Base-by-base conservation (phyloP, 2,329 filamentous ascomycete species). In the Curvularia eragrostidis region DNA sequence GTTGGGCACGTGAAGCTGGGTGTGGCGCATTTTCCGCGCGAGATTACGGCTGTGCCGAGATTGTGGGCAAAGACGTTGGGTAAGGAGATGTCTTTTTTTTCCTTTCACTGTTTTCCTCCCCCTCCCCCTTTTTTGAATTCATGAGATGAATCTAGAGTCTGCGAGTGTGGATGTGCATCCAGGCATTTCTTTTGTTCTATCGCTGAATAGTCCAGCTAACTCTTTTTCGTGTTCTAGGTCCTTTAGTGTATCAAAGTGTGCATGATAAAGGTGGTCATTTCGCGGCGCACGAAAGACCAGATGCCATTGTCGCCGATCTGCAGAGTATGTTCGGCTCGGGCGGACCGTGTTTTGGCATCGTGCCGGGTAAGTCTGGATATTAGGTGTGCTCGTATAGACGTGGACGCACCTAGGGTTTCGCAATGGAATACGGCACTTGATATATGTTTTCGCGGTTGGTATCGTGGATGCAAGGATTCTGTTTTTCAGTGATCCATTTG, bases 31-130 rank as follows among this genome's bases (percentile, higher is more conserved):
- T 88, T 87, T 63, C 87, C 87, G 0, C 81, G 77, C 66, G 88
- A 91, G 54, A 50, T 91, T 0, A 64, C 73, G 0, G 77, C 86
- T 3, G 74, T 82, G 30, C 87, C 87, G 0, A 80, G 75, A 58
- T 79, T 80, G 0, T 90, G 85, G 85, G 82, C 78, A 0, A 77
- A 78, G n/a, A 86, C 85, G 0, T 71, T 90, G 7, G 88, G 86
- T 3, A 26, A 54, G 69, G n/a, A 62, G 19, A n/a, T 34, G 10
- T 18, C 13, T 1, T 36, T 8, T 24, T 13, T 48, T 26, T 26
- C 5, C 7, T 36, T 48, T 23, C n/a, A 6, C 10, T 23, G 15
- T n/a, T 30, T 46, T 18, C 18, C 7, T 24, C 21, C 10, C 15
- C 36, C 18, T 41, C 0, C n/a, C 28, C 4, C 12, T 6, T n/a